A percentile compares a stretch with the other conserved stretches of the same genome.
These are phyloP conservation scores for Acanthamoeba triangularis DNA, from an alignment of 208 protist genomes.

Conservation along the genomic window DNA sequence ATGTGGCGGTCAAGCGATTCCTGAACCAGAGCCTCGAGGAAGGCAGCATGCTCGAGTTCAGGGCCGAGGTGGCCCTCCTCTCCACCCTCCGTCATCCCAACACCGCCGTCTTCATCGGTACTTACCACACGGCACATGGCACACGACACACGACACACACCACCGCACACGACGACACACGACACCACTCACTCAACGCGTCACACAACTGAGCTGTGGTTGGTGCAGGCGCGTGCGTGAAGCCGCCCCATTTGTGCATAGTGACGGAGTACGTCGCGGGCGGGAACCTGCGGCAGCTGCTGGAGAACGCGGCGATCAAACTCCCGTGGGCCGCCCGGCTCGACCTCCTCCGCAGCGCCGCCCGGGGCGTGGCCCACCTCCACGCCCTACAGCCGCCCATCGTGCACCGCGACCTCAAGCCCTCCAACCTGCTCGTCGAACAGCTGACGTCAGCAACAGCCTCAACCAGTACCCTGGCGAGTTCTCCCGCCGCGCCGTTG, in stretches of 20 bases:
- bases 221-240: neutral
- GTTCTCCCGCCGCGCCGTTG: slow-evolving; percentile 78
- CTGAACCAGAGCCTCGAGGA: neutral
- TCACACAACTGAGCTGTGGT: no score
- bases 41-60: neutral
- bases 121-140: neutral
- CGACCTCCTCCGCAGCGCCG: neutral
- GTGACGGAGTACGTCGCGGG: slow-evolving; percentile 40
- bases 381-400: neutral
- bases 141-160: no score
- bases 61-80: neutral
- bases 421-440: slow-evolving; percentile 53
- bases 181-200: no score
- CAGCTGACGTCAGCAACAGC: slow-evolving; percentile 29
- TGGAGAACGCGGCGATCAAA: slow-evolving; percentile 15
- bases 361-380: slow-evolving; percentile 54
- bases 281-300: slow-evolving; percentile 57
- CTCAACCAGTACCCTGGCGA: neutral
- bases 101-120: neutral
- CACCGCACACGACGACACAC: no score
- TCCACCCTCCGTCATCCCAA: neutral
- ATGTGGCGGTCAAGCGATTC: neutral
- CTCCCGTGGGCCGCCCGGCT: neutral
- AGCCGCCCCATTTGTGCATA: slow-evolving; percentile 55
- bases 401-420: slow-evolving; percentile 4